phyloP scores from a whole-genome alignment of 495 filamentous ascomycete species.

The Alectoria sarmentosa region DNA sequence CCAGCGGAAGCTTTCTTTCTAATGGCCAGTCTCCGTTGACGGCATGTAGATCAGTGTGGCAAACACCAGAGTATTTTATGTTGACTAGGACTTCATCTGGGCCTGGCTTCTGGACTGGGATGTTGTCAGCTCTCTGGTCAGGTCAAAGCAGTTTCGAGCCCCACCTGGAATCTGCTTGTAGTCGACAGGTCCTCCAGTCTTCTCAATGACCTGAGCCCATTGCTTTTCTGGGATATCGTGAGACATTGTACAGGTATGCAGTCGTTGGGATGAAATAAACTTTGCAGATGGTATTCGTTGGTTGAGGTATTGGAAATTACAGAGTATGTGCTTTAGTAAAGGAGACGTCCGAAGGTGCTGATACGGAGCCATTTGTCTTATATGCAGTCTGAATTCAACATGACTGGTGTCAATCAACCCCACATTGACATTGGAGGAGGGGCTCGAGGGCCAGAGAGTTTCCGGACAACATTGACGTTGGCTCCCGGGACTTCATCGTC shows the following conservation, averaged over 20 bases:
- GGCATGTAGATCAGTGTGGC: constrained; percentile 84
- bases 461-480: background rate
- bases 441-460: background rate
- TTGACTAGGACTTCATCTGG: constrained; percentile 87
- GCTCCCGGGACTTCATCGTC: background rate
- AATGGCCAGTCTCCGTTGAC: constrained; percentile 87
- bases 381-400: background rate
- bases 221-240: constrained; percentile 58
- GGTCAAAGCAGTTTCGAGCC: background rate
- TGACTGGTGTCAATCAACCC: background rate
- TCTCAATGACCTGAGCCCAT: constrained; percentile 81
- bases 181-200: constrained; percentile 61
- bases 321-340: background rate
- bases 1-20: constrained; percentile 67
- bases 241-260: constrained; percentile 16
- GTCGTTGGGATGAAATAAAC: background rate
- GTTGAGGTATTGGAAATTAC: background rate
- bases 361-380: constrained; percentile 5
- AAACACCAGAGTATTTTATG: constrained; percentile 89
- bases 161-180: constrained; percentile 64
- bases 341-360: background rate
- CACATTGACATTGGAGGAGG: constrained; percentile 2
- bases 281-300: background rate
- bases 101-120: constrained; percentile 60
- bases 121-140: background rate